Percentiles rank a stretch among this genome's conserved stretches.
Evolutionary conservation across 345 rosid species (phyloP).

Genomic region (Microthlaspi erraticum): DNA sequence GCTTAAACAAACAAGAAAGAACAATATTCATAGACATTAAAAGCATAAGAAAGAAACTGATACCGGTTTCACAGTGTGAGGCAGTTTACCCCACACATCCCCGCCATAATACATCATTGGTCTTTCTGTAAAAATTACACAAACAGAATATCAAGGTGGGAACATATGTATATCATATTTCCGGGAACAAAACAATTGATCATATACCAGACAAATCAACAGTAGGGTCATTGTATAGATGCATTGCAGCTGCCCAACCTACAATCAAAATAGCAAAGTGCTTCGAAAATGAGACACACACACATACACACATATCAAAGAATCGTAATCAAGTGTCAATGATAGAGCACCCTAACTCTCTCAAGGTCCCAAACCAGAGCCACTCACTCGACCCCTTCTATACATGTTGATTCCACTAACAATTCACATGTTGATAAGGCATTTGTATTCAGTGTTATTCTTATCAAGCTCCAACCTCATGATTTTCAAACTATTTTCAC

Average conservation of each 20-base stretch:
- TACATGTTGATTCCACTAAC: not conserved
- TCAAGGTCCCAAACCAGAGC: not conserved
- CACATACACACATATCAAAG: too few species aligned
- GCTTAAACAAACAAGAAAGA: too few species aligned
- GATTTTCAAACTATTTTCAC: too few species aligned
- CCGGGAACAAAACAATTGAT: not conserved
- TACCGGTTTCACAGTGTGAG: conserved; percentile 10
- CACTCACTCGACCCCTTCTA: not conserved
- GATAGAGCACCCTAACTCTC: not conserved
- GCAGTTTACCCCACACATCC: conserved; percentile 33
- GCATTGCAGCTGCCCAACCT: conserved; percentile 74
- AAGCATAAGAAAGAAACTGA: not conserved
- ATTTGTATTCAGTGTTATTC: not conserved
- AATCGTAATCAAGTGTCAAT: not conserved
- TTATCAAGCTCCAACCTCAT: too few species aligned
- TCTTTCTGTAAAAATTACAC: conserved; percentile 11
- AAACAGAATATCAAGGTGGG: conserved; percentile 13
- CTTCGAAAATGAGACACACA: too few species aligned
- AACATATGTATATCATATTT: not conserved
- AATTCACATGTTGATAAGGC: not conserved
- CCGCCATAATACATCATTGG: conserved; percentile 34
- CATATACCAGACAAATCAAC: conserved; percentile 69
- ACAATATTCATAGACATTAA: too few species aligned
- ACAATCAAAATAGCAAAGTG: conserved; percentile 39
- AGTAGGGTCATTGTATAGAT: conserved; percentile 53